These are phyloP conservation scores for Elaeis guineensis DNA, from an alignment of 176 grass and related monocot species.

Conservation along the genomic window DNA sequence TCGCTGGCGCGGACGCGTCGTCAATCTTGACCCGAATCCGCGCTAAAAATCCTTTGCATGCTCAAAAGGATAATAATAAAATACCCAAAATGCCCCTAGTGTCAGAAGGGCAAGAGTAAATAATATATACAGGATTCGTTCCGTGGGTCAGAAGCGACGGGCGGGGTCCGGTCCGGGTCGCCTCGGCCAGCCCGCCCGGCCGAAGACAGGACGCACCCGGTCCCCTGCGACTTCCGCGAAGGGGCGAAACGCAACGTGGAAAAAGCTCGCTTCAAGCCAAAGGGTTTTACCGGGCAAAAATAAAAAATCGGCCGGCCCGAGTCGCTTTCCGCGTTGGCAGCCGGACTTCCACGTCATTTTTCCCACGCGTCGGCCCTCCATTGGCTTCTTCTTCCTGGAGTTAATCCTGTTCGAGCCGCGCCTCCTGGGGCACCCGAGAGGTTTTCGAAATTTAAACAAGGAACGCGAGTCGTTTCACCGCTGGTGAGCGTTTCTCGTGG, in stretches of 20 bases:
- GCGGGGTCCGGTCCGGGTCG: neutral
- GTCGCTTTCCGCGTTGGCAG: conserved; percentile 32
- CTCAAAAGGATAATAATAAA: neutral
- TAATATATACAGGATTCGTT: neutral
- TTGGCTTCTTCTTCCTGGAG: neutral
- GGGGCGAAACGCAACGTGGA: neutral
- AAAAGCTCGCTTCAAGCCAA: neutral
- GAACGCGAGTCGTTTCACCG: too few species aligned
- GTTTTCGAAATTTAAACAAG: too few species aligned
- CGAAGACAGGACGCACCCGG: neutral
- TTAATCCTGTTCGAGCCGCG: too few species aligned
- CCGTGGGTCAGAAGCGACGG: neutral
- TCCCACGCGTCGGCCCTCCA: neutral
- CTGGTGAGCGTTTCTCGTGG: too few species aligned
- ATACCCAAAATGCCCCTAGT: conserved; percentile 16
- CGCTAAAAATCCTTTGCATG: too few species aligned
- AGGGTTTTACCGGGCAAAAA: conserved; percentile 1
- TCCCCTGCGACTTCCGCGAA: too few species aligned
- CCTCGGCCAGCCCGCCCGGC: conserved; percentile 3
- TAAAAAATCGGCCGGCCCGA: conserved; percentile 2
- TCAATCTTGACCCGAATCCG: conserved; percentile 17
- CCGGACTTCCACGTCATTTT: conserved; percentile 20
- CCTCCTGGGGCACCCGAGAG: too few species aligned
- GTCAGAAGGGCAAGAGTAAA: too few species aligned
- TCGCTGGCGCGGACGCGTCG: neutral